Evolutionary conservation across 1,284 basidiomycete genomes (phyloP).

Genomic region (Marasmius oreades): DNA sequence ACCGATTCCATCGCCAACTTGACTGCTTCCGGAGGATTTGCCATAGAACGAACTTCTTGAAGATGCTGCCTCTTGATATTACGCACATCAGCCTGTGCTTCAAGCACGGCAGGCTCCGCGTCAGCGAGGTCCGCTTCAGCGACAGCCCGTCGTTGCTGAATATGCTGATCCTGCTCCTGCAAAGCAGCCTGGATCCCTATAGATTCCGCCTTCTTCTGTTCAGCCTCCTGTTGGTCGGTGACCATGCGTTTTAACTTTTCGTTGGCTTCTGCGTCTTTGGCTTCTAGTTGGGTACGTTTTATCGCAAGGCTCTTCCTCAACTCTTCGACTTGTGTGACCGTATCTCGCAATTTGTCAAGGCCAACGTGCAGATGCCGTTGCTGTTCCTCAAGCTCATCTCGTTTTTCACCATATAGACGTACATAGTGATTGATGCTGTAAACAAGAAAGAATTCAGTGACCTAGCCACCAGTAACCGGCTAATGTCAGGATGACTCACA

Average conservation of each 20-base stretch:
- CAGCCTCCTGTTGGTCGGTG: conserved; percentile 96
- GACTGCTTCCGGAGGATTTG: conserved; percentile 96
- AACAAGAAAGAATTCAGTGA: no score
- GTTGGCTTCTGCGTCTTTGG: conserved; percentile 94
- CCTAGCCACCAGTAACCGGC: no score
- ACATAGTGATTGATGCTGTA: conserved; percentile 99
- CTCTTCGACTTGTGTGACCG: conserved; percentile 95
- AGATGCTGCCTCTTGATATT: conserved; percentile 98
- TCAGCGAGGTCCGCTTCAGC: conserved; percentile 97
- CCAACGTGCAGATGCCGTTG: conserved; percentile 98
- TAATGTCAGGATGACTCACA: conserved; percentile 76
- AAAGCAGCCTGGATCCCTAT: conserved; percentile 95
- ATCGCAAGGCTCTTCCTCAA: conserved; percentile 93
- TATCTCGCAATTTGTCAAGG: conserved; percentile 94
- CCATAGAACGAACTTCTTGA: conserved; percentile 98
- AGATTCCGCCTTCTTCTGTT: conserved; percentile 95
- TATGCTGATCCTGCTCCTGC: conserved; percentile 87
- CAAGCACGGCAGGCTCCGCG: conserved; percentile 95
- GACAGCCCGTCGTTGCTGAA: conserved; percentile 82
- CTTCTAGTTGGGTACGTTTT: conserved; percentile 90
- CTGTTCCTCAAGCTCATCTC: conserved; percentile 98
- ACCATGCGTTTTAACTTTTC: conserved; percentile 99
- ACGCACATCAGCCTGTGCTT: conserved; percentile 93
- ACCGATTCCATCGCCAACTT: conserved; percentile 99
- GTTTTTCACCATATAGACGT: conserved; percentile 93